Base-by-base conservation (phyloP, 179 eudicot species). In the Actinidia chinensis region DNA sequence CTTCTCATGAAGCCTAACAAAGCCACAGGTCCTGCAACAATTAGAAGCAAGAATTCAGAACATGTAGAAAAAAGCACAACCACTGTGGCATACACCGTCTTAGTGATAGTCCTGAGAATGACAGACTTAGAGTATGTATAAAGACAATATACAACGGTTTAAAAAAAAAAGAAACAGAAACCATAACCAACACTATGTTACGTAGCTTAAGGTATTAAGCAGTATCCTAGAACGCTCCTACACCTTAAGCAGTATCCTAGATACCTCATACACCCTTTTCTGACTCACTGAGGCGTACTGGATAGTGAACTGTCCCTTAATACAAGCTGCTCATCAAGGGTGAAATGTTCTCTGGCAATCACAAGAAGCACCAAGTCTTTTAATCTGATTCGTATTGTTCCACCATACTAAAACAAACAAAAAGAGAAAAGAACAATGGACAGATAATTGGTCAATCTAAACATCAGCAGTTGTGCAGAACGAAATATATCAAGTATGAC, bases 301-400 rank as follows among this genome's bases (percentile, higher is more conserved):
- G 75, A 76, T 83, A 73, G 79, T 87, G 79, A 89, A 76, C 81
- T 81, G 86, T 84, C 99, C n/a, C n/a, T 92, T 95, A 95, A 98
- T 90, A 84, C 99, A 87, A 95, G 99, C 86, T 89, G 96, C 83
- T 90, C 92, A 88, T 95, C 99, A 82, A 95, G 96, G 81, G 99
- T 95, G 83, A 95, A 95, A 84, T 80, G n/a, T n/a, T n/a, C n/a
- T n/a, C n/a, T n/a, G n/a, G n/a, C n/a, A n/a, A n/a, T n/a, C n/a
- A n/a, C n/a, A n/a, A n/a, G n/a, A n/a, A n/a, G n/a, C n/a, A n/a
- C n/a, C n/a, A n/a, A n/a, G n/a, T n/a, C n/a, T n/a, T n/a, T n/a
- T n/a, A n/a, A n/a, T n/a, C n/a, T n/a, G n/a, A n/a, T n/a, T n/a
- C n/a, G n/a, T n/a, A n/a, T n/a, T n/a, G n/a, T n/a, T n/a, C n/a